A percentile compares a stretch with the other conserved stretches of the same genome.
phyloP scores from a whole-genome alignment of 192 early-diverging fungal species.

The Rhizophagus clarus region DNA sequence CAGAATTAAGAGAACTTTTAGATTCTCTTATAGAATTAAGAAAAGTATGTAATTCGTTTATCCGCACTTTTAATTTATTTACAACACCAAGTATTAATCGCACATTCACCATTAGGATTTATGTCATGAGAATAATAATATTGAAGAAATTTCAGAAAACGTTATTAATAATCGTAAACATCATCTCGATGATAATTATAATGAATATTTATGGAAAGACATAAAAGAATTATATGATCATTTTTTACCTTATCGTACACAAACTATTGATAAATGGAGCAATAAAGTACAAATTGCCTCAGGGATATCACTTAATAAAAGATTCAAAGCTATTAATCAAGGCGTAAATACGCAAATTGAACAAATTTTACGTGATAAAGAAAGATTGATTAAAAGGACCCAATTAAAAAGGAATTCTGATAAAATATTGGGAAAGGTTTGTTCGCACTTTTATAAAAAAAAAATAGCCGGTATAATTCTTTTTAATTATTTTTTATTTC shows the following conservation, averaged over 20 bases:
- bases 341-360: conserved; percentile 73
- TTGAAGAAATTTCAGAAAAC: conserved; percentile 36
- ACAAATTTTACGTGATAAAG: conserved; percentile 68
- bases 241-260: conserved; percentile 80
- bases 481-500: not conserved
- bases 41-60: conserved; percentile 5
- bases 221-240: conserved; percentile 59
- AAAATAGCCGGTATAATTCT: not conserved
- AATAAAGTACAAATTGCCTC: conserved; percentile 79
- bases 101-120: conserved; percentile 34
- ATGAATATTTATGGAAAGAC: conserved; percentile 59
- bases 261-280: conserved; percentile 93
- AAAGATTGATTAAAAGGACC: conserved; percentile 84
- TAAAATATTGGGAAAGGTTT: conserved; percentile 53
- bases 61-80: not conserved
- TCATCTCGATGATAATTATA: conserved; percentile 48
- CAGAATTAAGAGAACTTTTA: conserved; percentile 39
- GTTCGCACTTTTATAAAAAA: not conserved
- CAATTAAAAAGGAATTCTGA: conserved; percentile 80
- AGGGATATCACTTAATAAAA: conserved; percentile 74
- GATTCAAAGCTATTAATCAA: conserved; percentile 96
- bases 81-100: not conserved
- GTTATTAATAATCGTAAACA: conserved; percentile 44
- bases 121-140: conserved; percentile 43
- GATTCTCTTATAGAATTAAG: conserved; percentile 48